Percentiles rank a stretch among this genome's conserved stretches.
Evolutionary conservation across 306 rosid genomes (phyloP).

Genomic region (Betula pendula): DNA sequence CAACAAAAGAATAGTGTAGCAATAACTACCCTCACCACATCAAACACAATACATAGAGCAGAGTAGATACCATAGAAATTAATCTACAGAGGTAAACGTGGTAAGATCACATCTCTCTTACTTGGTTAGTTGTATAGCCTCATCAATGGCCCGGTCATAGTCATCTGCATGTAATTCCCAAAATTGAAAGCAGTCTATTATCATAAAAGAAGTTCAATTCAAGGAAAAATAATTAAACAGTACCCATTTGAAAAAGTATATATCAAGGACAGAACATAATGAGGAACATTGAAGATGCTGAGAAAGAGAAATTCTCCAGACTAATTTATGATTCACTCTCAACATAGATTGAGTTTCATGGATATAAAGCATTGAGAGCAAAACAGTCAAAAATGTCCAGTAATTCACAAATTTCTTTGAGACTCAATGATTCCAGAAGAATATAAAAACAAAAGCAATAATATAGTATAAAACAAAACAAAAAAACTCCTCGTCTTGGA

Average conservation of each 20-base stretch:
- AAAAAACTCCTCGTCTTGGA: too few species aligned
- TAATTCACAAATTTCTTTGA: too few species aligned
- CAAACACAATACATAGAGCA: not conserved
- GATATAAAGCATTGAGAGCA: not conserved
- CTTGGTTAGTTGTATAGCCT: slow-evolving; percentile 67
- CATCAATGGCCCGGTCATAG: slow-evolving; percentile 66
- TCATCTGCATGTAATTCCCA: slow-evolving; percentile 56
- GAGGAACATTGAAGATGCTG: too few species aligned
- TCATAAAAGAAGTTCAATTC: slow-evolving; percentile 1
- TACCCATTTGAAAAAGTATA: not conserved
- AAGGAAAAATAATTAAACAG: not conserved
- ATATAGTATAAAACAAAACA: too few species aligned
- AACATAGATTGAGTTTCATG: not conserved
- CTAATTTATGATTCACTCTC: not conserved
- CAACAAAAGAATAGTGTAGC: not conserved
- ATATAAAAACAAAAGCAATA: too few species aligned
- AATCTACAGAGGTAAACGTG: not conserved
- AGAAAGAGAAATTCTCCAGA: not conserved
- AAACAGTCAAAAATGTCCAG: too few species aligned
- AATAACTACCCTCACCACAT: slow-evolving; percentile 5
- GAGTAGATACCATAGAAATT: slow-evolving; percentile 5
- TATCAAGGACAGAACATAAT: not conserved
- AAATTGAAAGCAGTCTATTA: slow-evolving; percentile 20
- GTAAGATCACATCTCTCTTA: slow-evolving; percentile 33
- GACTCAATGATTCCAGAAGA: too few species aligned